Evolutionary conservation across 2,329 filamentous ascomycete species (phyloP).

Genomic region (Cylindrodendrum hubeiense): DNA sequence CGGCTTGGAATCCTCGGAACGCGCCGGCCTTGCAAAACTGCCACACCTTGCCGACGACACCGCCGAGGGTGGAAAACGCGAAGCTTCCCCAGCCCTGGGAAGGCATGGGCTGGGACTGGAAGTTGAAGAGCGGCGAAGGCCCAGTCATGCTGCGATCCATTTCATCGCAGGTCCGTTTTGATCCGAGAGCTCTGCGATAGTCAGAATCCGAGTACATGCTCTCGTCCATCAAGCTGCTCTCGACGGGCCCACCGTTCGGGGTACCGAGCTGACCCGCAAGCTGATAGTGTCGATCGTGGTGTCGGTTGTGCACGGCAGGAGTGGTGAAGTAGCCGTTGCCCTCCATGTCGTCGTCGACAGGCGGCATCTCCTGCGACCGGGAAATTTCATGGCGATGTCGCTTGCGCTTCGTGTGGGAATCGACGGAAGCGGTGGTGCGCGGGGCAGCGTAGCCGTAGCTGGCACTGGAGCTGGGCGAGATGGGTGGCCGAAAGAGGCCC

Average conservation of each 20-base stretch:
- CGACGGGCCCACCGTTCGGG: constrained; percentile 50
- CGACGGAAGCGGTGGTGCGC: constrained; percentile 33
- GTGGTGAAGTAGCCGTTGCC: constrained; percentile 38
- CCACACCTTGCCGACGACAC: constrained; percentile 82
- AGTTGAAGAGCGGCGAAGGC: constrained; percentile 49
- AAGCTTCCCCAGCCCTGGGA: constrained; percentile 66
- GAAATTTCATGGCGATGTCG: constrained; percentile 50
- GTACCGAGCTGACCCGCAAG: constrained; percentile 68
- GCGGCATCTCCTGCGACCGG: constrained; percentile 39
- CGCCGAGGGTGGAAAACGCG: constrained; percentile 73
- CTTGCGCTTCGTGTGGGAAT: constrained; percentile 59
- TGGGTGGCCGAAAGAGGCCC: constrained; percentile 61
- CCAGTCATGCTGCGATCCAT: constrained; percentile 50
- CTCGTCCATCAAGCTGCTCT: constrained; percentile 59
- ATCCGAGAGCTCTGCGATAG: constrained; percentile 65
- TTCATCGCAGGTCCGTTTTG: constrained; percentile 56
- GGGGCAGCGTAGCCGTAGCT: constrained; percentile 50
- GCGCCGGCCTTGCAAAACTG: constrained; percentile 82
- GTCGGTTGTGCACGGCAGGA: constrained; percentile 30
- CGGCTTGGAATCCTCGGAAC: constrained; percentile 89
- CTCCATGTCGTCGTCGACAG: constrained; percentile 33
- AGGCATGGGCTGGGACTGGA: constrained; percentile 46
- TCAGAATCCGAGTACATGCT: constrained; percentile 69
- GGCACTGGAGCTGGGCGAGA: constrained; percentile 56
- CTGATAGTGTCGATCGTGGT: constrained; percentile 54